A percentile compares a stretch with the other conserved stretches of the same genome.
Evolutionary conservation across 2,329 filamentous ascomycete genomes (phyloP).

Genomic region (Clarireedia sp.): DNA sequence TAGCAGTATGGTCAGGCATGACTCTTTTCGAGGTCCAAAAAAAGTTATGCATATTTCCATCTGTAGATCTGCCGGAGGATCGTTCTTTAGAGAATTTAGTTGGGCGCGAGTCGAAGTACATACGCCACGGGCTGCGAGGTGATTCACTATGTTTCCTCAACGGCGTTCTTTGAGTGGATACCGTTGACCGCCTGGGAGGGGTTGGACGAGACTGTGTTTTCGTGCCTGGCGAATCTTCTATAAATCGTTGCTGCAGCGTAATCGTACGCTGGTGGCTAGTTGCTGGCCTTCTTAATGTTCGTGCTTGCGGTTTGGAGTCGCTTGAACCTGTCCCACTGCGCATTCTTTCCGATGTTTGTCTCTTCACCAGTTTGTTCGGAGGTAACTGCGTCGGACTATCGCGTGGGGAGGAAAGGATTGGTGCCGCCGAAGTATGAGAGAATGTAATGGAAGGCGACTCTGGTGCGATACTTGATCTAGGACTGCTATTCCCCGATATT

Average conservation of each 20-base stretch:
- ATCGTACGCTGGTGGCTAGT: slow-evolving; percentile 73
- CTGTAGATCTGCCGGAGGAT: slow-evolving; percentile 20
- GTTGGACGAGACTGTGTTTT: slow-evolving; percentile 13
- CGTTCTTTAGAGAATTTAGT: slow-evolving; percentile 26
- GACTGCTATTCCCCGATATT: slow-evolving; percentile 54
- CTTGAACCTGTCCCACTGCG: slow-evolving; percentile 36
- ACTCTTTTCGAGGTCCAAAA: slow-evolving; percentile 26
- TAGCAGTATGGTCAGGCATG: slow-evolving; percentile 21
- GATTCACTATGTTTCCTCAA: slow-evolving; percentile 18
- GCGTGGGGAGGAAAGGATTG: slow-evolving; percentile 42
- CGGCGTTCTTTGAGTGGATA: slow-evolving; percentile 12
- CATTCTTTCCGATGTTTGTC: slow-evolving; percentile 49
- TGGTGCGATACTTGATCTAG: slow-evolving; percentile 55
- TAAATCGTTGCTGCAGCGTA: slow-evolving; percentile 50
- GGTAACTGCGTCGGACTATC: slow-evolving; percentile 38
- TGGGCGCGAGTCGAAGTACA: slow-evolving; percentile 28
- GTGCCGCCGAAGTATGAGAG: slow-evolving; percentile 58
- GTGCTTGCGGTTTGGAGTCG: slow-evolving; percentile 52
- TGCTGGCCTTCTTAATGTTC: slow-evolving; percentile 62
- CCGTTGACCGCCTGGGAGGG: slow-evolving; percentile 11
- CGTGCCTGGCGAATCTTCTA: slow-evolving; percentile 19
- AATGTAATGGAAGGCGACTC: slow-evolving; percentile 58
- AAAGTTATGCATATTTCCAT: slow-evolving; percentile 20
- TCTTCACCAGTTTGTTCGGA: slow-evolving; percentile 74
- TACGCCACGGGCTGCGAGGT: slow-evolving; percentile 22